Evolutionary conservation across 352 stramenopile species (phyloP).

Genomic region (Phytopythium litorale): DNA sequence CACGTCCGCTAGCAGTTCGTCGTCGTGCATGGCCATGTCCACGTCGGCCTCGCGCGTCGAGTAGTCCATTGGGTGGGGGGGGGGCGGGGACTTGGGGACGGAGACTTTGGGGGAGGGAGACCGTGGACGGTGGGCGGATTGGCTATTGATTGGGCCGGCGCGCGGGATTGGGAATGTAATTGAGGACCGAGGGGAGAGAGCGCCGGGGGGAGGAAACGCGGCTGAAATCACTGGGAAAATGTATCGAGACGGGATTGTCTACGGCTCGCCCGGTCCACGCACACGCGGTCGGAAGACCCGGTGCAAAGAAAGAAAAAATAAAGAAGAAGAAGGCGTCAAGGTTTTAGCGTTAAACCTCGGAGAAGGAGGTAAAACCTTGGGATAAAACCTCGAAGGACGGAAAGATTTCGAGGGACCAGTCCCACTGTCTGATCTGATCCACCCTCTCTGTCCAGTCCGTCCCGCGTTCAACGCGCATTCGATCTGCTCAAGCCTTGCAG

Average conservation of each 20-base stretch:
- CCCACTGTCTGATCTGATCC: not conserved
- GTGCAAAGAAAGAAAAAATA: not conserved
- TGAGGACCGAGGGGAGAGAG: not conserved
- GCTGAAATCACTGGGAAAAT: not conserved
- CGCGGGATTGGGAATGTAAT: too few relatives aligned
- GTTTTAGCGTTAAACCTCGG: too few relatives aligned
- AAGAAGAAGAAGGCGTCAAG: not conserved
- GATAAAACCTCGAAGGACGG: not conserved
- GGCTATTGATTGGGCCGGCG: not conserved
- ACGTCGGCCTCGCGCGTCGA: slow-evolving; percentile 52
- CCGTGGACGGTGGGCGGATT: not conserved
- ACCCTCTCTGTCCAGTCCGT: too few relatives aligned
- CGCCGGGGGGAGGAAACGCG: not conserved
- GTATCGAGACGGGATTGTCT: not conserved
- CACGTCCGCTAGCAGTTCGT: slow-evolving; percentile 53
- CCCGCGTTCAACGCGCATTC: too few relatives aligned
- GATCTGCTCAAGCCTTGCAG: too few relatives aligned
- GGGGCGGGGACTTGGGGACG: too few relatives aligned
- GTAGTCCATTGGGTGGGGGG: slow-evolving; percentile 48
- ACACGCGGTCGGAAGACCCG: not conserved
- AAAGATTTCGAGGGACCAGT: not conserved
- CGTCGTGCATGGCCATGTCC: slow-evolving; percentile 72
- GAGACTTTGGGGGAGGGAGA: not conserved
- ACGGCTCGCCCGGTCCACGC: not conserved
- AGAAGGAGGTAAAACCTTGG: not conserved